Conservation (phyloP, 208 protist genomes). For the Trichomonas vaginalis region DNA sequence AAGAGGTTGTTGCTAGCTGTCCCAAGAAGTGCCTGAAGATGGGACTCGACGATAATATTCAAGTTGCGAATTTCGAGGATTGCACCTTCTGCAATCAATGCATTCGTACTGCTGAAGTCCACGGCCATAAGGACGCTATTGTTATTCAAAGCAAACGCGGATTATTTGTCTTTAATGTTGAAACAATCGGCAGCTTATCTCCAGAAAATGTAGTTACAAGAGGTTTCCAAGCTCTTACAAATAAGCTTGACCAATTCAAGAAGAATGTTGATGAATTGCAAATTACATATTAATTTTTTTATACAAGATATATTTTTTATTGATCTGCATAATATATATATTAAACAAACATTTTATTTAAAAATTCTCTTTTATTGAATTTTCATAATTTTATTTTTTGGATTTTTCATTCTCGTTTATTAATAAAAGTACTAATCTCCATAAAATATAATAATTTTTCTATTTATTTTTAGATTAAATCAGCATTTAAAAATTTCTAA, state of each 20-base stretch:
- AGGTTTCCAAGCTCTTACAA: neutral
- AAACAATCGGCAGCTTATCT: conserved; percentile 23
- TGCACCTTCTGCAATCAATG: conserved; percentile 9
- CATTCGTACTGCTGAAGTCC: neutral
- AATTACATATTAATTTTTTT: neutral
- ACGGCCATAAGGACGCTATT: neutral
- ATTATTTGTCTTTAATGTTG: conserved; percentile 23
- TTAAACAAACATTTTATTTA: neutral
- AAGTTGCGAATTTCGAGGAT: neutral
- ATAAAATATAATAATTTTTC: too few species aligned
- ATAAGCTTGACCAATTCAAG: conserved; percentile 7
- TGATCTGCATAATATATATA: neutral
- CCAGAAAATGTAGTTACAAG: conserved; percentile 19
- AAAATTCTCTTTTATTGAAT: neutral
- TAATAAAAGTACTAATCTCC: too few species aligned
- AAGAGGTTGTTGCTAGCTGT: neutral
- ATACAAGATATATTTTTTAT: neutral
- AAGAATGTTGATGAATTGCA: neutral
- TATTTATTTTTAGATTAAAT: too few species aligned
- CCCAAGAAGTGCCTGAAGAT: neutral
- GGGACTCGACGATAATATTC: neutral
- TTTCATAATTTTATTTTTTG: too few species aligned
- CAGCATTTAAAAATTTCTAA: too few species aligned
- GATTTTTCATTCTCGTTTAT: too few species aligned
- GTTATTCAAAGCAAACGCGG: neutral